Percentiles rank a stretch among this genome's conserved stretches.
Conservation (phyloP, 768 basidiomycete genomes). For the Leucocoprinus birnbaumii region DNA sequence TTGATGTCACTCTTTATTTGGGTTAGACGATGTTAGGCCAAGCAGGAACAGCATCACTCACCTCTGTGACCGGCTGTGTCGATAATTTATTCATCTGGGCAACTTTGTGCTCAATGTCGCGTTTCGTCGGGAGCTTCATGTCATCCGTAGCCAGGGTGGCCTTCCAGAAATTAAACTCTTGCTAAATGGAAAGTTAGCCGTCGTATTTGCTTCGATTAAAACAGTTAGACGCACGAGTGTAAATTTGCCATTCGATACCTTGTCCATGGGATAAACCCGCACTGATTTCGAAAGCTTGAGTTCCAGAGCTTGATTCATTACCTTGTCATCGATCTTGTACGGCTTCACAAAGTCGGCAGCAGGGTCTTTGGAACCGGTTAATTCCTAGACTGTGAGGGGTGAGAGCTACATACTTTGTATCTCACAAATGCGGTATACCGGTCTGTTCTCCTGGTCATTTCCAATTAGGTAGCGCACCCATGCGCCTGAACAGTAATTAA, state of each 20-base stretch:
- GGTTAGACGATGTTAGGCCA: constrained; percentile 3
- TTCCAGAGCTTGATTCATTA: constrained; percentile 64
- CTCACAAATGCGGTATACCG: constrained; percentile 82
- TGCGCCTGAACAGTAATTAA: constrained; percentile 27
- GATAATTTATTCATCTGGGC: constrained; percentile 58
- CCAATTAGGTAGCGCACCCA: constrained; percentile 89
- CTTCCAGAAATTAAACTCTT: constrained; percentile 67
- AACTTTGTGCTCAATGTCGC: constrained; percentile 62
- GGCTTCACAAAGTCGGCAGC: constrained; percentile 52
- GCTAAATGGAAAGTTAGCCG: constrained; percentile 36
- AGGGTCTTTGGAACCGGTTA: constrained; percentile 34
- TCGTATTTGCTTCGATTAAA: background rate
- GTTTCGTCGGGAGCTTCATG: constrained; percentile 64
- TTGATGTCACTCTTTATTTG: constrained; percentile 68
- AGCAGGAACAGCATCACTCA: constrained; percentile 27
- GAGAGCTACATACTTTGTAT: constrained; percentile 56
- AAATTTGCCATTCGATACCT: constrained; percentile 76
- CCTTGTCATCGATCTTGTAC: constrained; percentile 68
- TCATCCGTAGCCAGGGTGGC: constrained; percentile 45
- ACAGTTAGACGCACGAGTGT: constrained; percentile 51
- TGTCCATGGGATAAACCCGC: constrained; percentile 73
- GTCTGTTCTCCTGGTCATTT: constrained; percentile 51
- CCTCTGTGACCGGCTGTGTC: constrained; percentile 76
- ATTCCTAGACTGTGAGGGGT: constrained; percentile 9
- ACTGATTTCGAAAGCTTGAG: constrained; percentile 75